These are phyloP conservation scores for Rhizopogon rudus DNA, from an alignment of 768 basidiomycete genomes.

Conservation along the genomic window DNA sequence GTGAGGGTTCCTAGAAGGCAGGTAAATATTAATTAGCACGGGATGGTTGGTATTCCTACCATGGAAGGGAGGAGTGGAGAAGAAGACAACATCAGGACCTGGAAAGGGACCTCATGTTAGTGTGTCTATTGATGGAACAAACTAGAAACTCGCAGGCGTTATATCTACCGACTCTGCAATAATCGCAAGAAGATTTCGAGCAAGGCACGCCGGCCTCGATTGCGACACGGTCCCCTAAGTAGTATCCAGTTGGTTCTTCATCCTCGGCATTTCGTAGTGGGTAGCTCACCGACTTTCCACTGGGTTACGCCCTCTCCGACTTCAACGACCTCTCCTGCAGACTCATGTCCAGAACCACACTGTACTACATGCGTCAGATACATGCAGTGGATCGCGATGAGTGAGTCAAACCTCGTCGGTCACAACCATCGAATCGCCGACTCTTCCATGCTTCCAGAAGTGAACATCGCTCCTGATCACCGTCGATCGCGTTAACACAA, in stretches of 20 bases:
- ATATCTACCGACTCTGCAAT: slow-evolving; percentile 59
- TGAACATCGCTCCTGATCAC: slow-evolving; percentile 60
- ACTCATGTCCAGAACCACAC: slow-evolving; percentile 70
- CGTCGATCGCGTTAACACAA: not conserved
- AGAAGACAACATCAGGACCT: slow-evolving; percentile 51
- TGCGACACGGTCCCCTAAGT: slow-evolving; percentile 57
- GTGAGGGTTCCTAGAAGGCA: slow-evolving; percentile 47
- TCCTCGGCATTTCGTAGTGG: not conserved
- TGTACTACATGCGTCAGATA: slow-evolving; percentile 14
- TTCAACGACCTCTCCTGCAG: slow-evolving; percentile 62
- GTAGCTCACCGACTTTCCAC: slow-evolving; percentile 50
- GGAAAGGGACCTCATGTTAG: not conserved
- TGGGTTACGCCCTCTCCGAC: slow-evolving; percentile 61
- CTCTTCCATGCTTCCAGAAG: slow-evolving; percentile 67
- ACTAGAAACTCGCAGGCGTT: slow-evolving; percentile 44
- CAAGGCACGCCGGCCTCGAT: slow-evolving; percentile 70
- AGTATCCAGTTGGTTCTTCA: slow-evolving; percentile 2
- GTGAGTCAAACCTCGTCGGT: slow-evolving; percentile 47
- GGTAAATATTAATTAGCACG: not conserved
- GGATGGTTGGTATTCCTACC: slow-evolving; percentile 28
- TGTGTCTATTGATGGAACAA: no score
- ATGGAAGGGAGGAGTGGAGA: slow-evolving; percentile 67
- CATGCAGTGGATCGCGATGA: not conserved
- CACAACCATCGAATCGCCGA: slow-evolving; percentile 68
- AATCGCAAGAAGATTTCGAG: slow-evolving; percentile 54